These are phyloP conservation scores for Salisapilia sapeloensis DNA, from an alignment of 352 stramenopile species.

Conservation along the genomic window DNA sequence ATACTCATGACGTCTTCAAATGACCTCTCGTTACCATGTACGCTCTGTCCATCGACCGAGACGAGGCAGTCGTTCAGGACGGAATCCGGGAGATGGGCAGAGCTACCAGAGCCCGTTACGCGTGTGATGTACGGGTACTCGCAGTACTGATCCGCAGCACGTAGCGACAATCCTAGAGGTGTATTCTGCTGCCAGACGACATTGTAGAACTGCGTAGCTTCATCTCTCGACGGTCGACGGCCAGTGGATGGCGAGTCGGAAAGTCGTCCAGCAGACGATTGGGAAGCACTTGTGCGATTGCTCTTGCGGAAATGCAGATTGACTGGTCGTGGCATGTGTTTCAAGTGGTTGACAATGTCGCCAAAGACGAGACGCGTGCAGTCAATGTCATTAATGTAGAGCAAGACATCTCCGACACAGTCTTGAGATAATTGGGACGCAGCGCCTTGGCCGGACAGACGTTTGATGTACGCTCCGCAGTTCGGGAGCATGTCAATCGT, in stretches of 20 bases:
- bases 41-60: slow-evolving; percentile 62
- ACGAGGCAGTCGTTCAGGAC: slow-evolving; percentile 64
- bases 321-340: slow-evolving; percentile 59
- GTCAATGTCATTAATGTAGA: slow-evolving; percentile 77
- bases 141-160: slow-evolving; percentile 39
- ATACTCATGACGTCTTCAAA: slow-evolving; percentile 81
- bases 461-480: slow-evolving; percentile 65
- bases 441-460: slow-evolving; percentile 51
- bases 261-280: slow-evolving; percentile 9
- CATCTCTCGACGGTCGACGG: slow-evolving; percentile 8
- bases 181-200: slow-evolving; percentile 69
- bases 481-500: slow-evolving; percentile 64
- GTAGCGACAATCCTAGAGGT: slow-evolving; percentile 56
- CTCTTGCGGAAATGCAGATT: slow-evolving; percentile 60
- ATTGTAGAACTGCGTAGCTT: slow-evolving; percentile 57
- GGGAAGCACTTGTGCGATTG: slow-evolving; percentile 1
- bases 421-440: slow-evolving; percentile 60
- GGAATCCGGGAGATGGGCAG: slow-evolving; percentile 55
- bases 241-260: slow-evolving; percentile 23
- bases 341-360: slow-evolving; percentile 63
- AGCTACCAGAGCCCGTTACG: slow-evolving; percentile 65
- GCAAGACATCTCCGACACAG: slow-evolving; percentile 64
- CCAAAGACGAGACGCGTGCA: slow-evolving; percentile 51
- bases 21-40: slow-evolving; percentile 61
- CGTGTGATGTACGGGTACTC: slow-evolving; percentile 81